Percentiles rank a stretch among this genome's conserved stretches.
These are phyloP conservation scores for Chlamydomonas eustigma DNA, from an alignment of 139 green algal genomes.

Conservation along the genomic window DNA sequence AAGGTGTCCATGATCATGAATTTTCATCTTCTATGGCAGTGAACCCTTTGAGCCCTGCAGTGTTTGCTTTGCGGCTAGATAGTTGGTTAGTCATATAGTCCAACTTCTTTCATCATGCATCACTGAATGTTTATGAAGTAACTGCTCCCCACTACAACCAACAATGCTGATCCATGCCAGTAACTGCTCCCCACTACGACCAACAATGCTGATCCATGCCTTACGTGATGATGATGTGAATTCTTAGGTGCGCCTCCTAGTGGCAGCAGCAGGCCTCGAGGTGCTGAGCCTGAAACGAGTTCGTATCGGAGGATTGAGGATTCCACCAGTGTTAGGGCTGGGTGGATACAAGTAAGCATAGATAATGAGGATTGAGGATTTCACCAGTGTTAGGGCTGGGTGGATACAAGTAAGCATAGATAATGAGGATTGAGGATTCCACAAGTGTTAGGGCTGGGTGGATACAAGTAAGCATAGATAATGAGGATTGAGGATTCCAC, in stretches of 20 bases:
- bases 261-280: slow-evolving; percentile 61
- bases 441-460: background rate
- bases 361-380: background rate
- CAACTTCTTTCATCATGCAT: too few species aligned
- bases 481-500: background rate
- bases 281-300: slow-evolving; percentile 72
- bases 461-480: background rate
- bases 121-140: background rate
- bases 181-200: too few species aligned
- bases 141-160: background rate
- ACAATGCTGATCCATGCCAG: too few species aligned
- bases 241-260: slow-evolving; percentile 75
- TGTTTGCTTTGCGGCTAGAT: too few species aligned
- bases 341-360: slow-evolving; percentile 53
- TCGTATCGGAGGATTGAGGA: slow-evolving; percentile 70
- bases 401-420: background rate
- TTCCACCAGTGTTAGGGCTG: slow-evolving; percentile 60
- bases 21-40: too few species aligned
- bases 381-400: background rate
- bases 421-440: background rate
- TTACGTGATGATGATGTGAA: background rate
- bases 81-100: too few species aligned
- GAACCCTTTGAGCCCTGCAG: too few species aligned
- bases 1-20: too few species aligned
- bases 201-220: background rate